Base-by-base conservation (phyloP, 805 yeast species). In the Maudiozyma bulderi region DNA sequence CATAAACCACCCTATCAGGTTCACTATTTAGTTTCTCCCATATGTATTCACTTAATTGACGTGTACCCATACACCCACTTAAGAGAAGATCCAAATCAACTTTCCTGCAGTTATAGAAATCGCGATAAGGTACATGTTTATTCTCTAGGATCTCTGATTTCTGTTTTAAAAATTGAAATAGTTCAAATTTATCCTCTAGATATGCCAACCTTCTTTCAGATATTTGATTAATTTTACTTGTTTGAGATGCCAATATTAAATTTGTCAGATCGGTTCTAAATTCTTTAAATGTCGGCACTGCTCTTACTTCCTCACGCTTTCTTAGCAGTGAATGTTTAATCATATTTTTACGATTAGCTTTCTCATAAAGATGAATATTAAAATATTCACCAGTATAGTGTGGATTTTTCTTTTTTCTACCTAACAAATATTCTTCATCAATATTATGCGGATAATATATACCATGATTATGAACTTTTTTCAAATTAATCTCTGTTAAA, bases 51-150 rank as follows among this genome's bases (percentile, higher is more conserved):
- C 69, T 55, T 26, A 70, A 49, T 52, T 63, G 63, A 31, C 62
- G 52, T 43, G 59, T 63, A 8, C 60, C 54, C 11, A 63, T 47
- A 35, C 64, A 60, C 5, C 68, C 66, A 46, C 60, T 61, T 28
- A 64, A 46, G 15, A 57, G 44, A 13, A 57, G 49, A 44, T 61
- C 58, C 30, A 55, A 50, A 64, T 91, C 99, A 38, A 93, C 97
- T 65, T 91, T 91, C 70, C 98, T 80, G 42, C 89, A 96, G 61
- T 91, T 91, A 70, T 91, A 91, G 63, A 91, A 93, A 67, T 91
- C 74, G 39, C 73, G 54, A 45, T 70, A 70, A 11, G 74, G 73
- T 26, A 70, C 70, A 41, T 64, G 48, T 46, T 68, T 70, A 20
- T 70, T 65, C 39, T 66, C 59, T n/a, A 59, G 52, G 1, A 60